Conservation (phyloP, 768 basidiomycete genomes). For the Tylopilus intermedius region DNA sequence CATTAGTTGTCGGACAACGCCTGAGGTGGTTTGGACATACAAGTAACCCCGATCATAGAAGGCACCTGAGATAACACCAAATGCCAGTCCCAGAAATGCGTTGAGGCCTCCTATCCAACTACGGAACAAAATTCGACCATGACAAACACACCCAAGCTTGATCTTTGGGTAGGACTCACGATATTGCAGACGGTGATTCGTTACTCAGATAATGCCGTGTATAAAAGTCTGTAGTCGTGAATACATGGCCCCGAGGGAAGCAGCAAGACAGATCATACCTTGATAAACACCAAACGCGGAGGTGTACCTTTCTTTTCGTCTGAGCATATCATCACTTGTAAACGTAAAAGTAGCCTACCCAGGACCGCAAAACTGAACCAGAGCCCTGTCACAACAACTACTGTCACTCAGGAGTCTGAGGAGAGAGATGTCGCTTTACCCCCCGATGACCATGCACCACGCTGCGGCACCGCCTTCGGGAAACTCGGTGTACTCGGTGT, state of each 20-base stretch:
- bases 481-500: slow-evolving; percentile 8
- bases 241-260: not conserved
- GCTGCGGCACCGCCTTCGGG: slow-evolving; percentile 28
- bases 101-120: slow-evolving; percentile 48
- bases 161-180: slow-evolving; percentile 23
- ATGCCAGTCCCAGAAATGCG: slow-evolving; percentile 33
- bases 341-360: slow-evolving; percentile 18
- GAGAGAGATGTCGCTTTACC: slow-evolving; percentile 7
- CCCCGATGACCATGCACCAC: slow-evolving; percentile 23
- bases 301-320: slow-evolving; percentile 23
- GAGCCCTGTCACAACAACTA: slow-evolving; percentile 15
- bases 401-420: not conserved
- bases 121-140: not conserved
- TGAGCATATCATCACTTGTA: not conserved
- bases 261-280: slow-evolving; percentile 16
- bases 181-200: slow-evolving; percentile 32
- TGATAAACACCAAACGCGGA: slow-evolving; percentile 40
- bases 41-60: slow-evolving; percentile 51
- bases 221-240: slow-evolving; percentile 33
- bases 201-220: slow-evolving; percentile 32
- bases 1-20: not conserved
- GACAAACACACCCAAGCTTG: not conserved
- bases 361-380: slow-evolving; percentile 31
- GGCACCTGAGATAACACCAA: slow-evolving; percentile 39
- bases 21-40: slow-evolving; percentile 18